A percentile compares a stretch with the other conserved stretches of the same genome.
Evolutionary conservation across 202 grass and related monocot species (phyloP).

Genomic region (Hordeum pubiflorum): DNA sequence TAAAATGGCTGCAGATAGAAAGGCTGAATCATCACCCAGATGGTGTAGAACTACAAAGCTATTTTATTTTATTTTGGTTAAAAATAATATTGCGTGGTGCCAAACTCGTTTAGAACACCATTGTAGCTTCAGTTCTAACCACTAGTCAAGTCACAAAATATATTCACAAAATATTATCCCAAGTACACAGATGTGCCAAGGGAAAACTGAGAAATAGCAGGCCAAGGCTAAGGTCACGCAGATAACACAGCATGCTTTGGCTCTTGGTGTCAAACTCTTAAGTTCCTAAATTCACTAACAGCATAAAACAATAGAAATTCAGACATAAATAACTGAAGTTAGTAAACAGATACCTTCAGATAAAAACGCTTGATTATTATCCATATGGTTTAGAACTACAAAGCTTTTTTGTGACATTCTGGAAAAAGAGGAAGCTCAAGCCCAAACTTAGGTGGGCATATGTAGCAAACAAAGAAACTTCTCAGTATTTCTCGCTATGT

Average conservation of each 20-base stretch:
- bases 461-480: background rate
- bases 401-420: background rate
- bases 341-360: background rate
- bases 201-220: too few species aligned
- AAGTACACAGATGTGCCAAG: too few species aligned
- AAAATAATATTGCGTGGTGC: too few species aligned
- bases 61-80: constrained; percentile 12
- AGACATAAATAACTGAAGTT: background rate
- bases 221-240: background rate
- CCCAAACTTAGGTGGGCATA: background rate
- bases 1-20: background rate
- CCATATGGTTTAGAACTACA: background rate
- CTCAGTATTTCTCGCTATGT: constrained; percentile 25
- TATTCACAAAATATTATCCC: too few species aligned
- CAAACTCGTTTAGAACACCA: too few species aligned
- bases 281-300: background rate
- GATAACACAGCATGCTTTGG: background rate
- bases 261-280: background rate
- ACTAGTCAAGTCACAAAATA: too few species aligned
- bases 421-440: background rate
- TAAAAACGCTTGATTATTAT: background rate
- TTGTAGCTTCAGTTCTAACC: too few species aligned
- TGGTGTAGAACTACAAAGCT: constrained; percentile 17
- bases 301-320: background rate
- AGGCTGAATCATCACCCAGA: background rate